These are phyloP conservation scores for Rhizoclosmatium globosum DNA, from an alignment of 192 early-diverging fungal genomes.

Conservation along the genomic window DNA sequence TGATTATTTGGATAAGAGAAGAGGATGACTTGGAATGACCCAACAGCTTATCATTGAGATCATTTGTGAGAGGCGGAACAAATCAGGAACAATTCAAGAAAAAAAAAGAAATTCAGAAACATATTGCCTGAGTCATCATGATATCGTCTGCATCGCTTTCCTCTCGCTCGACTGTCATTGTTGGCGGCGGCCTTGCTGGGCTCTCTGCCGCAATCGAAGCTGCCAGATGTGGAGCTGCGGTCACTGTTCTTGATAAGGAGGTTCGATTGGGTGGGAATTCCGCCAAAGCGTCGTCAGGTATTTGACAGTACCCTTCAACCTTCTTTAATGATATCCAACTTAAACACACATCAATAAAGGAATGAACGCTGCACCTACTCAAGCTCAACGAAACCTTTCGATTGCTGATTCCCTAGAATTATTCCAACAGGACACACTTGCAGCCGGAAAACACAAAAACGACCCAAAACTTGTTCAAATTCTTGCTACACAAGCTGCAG, in stretches of 20 bases:
- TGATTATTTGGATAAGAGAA: no score
- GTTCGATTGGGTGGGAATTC: slow-evolving; percentile 80
- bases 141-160: neutral
- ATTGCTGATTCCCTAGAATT: slow-evolving; percentile 5
- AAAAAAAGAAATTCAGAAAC: neutral
- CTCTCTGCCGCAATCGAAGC: slow-evolving; percentile 72
- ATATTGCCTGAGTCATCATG: neutral
- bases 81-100: no score
- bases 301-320: slow-evolving; percentile 28
- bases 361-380: slow-evolving; percentile 29
- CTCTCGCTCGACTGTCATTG: slow-evolving; percentile 58
- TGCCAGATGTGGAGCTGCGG: slow-evolving; percentile 50
- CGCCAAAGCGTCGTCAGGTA: slow-evolving; percentile 88
- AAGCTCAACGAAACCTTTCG: neutral
- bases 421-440: slow-evolving; percentile 65
- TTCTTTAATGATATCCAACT: neutral
- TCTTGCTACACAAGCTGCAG: slow-evolving; percentile 8
- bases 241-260: slow-evolving; percentile 77
- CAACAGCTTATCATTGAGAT: no score
- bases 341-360: neutral
- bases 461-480: slow-evolving; percentile 22
- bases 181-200: slow-evolving; percentile 82
- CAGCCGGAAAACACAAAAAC: slow-evolving; percentile 55
- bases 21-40: no score
- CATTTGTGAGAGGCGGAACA: no score